phyloP scores from a whole-genome alignment of 2,329 filamentous ascomycete genomes.

The Pseudogymnoascus sp. region DNA sequence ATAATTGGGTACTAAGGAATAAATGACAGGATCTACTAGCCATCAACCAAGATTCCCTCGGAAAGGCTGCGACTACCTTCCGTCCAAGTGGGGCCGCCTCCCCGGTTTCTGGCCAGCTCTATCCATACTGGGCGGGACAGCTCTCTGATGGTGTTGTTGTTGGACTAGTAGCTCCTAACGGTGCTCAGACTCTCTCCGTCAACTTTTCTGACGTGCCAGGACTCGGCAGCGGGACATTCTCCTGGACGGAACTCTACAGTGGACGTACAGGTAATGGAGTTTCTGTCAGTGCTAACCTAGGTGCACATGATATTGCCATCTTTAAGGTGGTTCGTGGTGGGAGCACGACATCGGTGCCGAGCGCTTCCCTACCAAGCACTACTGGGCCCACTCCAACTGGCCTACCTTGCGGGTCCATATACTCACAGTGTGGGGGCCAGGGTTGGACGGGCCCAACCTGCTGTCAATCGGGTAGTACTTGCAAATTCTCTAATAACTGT shows the following conservation, averaged over 20 bases:
- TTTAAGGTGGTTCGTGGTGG: background rate
- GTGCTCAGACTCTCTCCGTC: constrained; percentile 34
- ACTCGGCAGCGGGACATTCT: constrained; percentile 30
- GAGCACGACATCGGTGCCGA: background rate
- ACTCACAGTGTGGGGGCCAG: background rate
- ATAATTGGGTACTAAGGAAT: background rate
- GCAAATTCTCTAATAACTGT: no score
- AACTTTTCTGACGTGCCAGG: constrained; percentile 36
- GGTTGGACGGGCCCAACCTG: background rate
- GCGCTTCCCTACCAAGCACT: background rate
- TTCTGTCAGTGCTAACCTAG: background rate
- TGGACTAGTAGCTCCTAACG: constrained; percentile 32
- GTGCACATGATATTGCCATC: background rate
- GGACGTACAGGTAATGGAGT: constrained; percentile 20
- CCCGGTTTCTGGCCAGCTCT: constrained; percentile 34
- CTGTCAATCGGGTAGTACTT: background rate
- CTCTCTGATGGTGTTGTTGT: constrained; percentile 29
- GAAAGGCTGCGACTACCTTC: constrained; percentile 33
- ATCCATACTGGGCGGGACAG: constrained; percentile 34
- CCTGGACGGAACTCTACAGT: constrained; percentile 30
- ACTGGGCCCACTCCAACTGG: background rate
- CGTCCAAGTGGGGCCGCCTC: constrained; percentile 27
- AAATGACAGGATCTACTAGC: constrained; percentile 8
- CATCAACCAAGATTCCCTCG: constrained; percentile 21
- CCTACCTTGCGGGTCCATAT: background rate